Conservation (phyloP, 202 grass and related monocot genomes). For the Hordeum pubiflorum region DNA sequence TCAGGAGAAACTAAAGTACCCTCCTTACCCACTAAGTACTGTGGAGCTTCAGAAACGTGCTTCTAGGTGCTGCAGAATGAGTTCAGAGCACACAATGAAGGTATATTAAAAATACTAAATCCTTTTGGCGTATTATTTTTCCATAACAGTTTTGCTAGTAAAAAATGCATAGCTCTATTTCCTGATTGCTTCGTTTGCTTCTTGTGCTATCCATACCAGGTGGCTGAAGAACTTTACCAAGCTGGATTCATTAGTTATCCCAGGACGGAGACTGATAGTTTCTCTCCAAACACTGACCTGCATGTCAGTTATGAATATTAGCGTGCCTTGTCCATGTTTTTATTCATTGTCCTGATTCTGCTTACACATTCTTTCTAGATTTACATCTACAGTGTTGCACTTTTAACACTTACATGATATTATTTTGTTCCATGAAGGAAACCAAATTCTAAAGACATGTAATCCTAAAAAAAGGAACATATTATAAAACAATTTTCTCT, state of each 20-base stretch:
- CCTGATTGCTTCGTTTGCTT: conserved; percentile 22
- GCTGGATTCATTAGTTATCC: conserved; percentile 96
- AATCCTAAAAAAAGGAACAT: conserved; percentile 7
- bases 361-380: background rate
- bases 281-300: conserved; percentile 86
- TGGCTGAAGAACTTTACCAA: conserved; percentile 92
- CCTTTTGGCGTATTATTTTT: conserved; percentile 13
- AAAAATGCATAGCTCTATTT: conserved; percentile 12
- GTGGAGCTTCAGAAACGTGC: conserved; percentile 95
- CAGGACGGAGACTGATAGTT: conserved; percentile 88
- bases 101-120: conserved; percentile 25
- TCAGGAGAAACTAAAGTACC: conserved; percentile 90
- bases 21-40: conserved; percentile 92
- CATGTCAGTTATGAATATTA: conserved; percentile 51
- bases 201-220: conserved; percentile 32
- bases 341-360: conserved; percentile 18
- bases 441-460: background rate
- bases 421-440: background rate
- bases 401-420: background rate
- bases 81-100: conserved; percentile 95
- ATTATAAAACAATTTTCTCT: conserved; percentile 8
- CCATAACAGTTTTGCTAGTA: conserved; percentile 14
- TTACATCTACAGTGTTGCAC: background rate
- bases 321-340: conserved; percentile 8
- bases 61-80: conserved; percentile 98